A percentile compares a stretch with the other conserved stretches of the same genome.
phyloP scores from a whole-genome alignment of 1,139 yeast species.

The Candida buenavistaensis region DNA sequence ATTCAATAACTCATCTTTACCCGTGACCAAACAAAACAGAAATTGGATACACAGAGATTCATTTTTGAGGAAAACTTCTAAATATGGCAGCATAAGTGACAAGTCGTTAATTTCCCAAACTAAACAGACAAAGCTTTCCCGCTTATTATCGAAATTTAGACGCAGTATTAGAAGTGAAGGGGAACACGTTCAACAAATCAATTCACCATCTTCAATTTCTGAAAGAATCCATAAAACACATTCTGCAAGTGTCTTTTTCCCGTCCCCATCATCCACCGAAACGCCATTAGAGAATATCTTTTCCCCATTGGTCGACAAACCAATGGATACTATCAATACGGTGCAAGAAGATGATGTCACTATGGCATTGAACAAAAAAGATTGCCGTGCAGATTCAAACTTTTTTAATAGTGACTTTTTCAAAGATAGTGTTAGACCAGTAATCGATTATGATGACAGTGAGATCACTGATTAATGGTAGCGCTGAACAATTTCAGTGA shows the following conservation, averaged over 20 bases:
- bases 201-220: constrained; percentile 1
- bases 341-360: constrained; percentile 2
- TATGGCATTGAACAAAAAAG: constrained; percentile 2
- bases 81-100: background rate
- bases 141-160: constrained; percentile 4
- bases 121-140: background rate
- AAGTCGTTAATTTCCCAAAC: background rate
- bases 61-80: background rate
- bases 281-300: constrained; percentile 5
- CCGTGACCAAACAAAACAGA: background rate
- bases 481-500: background rate
- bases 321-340: constrained; percentile 12
- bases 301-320: constrained; percentile 9
- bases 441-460: constrained; percentile 12
- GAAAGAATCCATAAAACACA: constrained; percentile 7
- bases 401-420: constrained; percentile 14
- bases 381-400: constrained; percentile 5
- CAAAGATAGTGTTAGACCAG: constrained; percentile 11
- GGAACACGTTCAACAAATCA: background rate
- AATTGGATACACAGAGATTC: background rate
- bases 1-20: background rate
- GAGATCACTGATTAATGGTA: constrained; percentile 11
- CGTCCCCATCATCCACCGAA: constrained; percentile 3
- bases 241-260: constrained; percentile 9
- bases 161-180: constrained; percentile 1